Conservation (phyloP, 2,329 filamentous ascomycete genomes). For the Alternaria tenuissima region DNA sequence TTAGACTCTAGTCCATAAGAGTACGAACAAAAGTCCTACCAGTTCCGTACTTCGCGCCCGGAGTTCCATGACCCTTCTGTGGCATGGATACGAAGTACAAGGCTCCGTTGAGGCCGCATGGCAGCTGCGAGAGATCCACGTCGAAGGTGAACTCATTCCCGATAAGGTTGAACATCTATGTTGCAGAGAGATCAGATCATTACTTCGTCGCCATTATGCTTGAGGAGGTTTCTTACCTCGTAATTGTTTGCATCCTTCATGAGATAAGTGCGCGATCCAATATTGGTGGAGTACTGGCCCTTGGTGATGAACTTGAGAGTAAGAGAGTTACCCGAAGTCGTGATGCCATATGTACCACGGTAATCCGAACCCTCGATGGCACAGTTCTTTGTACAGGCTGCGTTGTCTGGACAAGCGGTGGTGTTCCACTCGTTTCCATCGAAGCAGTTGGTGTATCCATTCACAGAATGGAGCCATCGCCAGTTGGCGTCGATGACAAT, state of each 20-base stretch:
- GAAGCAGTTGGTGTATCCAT: conserved; percentile 51
- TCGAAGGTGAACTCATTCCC: conserved; percentile 50
- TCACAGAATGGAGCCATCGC: conserved; percentile 56
- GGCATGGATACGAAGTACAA: conserved; percentile 64
- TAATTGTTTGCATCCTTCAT: conserved; percentile 45
- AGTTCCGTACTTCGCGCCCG: conserved; percentile 59
- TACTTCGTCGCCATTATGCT: too few relatives aligned
- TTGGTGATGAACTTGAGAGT: conserved; percentile 67
- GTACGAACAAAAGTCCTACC: conserved; percentile 52
- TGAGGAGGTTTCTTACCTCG: not conserved
- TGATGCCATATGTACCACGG: conserved; percentile 57
- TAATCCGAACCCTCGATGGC: conserved; percentile 54
- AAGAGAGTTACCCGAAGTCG: conserved; percentile 60
- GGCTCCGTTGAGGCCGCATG: conserved; percentile 72
- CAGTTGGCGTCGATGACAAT: conserved; percentile 56
- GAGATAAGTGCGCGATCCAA: conserved; percentile 49
- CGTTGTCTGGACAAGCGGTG: conserved; percentile 46
- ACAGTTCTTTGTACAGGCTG: conserved; percentile 45
- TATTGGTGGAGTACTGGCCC: conserved; percentile 51
- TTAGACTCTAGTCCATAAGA: not conserved
- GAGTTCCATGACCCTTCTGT: conserved; percentile 55
- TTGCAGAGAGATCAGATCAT: not conserved
- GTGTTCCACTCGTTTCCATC: conserved; percentile 53
- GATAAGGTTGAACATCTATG: conserved; percentile 46
- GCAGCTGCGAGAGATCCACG: conserved; percentile 63